A percentile compares a stretch with the other conserved stretches of the same genome.
Conservation (phyloP, 164 flowering plant genomes). For the Amborella trichopoda region DNA sequence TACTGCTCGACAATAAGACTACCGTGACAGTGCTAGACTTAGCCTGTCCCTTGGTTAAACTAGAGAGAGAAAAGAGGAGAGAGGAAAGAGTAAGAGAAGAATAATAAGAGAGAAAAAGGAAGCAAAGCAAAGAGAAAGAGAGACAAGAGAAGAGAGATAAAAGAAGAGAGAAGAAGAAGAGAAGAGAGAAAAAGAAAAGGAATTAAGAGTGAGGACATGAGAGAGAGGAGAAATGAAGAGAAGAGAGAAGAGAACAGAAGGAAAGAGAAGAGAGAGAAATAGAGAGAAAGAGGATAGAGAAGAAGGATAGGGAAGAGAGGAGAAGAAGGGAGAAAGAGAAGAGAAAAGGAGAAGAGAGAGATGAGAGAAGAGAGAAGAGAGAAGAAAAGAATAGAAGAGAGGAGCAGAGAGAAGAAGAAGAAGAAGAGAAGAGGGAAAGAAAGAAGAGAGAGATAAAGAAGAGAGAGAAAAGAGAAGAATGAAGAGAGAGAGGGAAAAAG, state of each 20-base stretch:
- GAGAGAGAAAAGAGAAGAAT: neutral
- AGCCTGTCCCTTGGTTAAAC: no score
- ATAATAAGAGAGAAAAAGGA: neutral
- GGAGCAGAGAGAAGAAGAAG: neutral
- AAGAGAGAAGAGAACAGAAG: neutral
- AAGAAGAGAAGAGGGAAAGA: neutral
- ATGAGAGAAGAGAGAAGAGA: neutral
- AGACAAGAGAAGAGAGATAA: neutral
- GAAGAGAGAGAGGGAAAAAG: neutral
- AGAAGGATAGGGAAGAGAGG: neutral
- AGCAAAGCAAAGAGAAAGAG: no score
- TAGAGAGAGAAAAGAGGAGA: no score
- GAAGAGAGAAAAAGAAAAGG: neutral
- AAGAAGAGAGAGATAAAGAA: neutral
- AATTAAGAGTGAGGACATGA: neutral
- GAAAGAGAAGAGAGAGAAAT: neutral
- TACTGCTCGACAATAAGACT: no score
- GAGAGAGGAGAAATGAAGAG: neutral
- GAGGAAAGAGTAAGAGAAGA: neutral
- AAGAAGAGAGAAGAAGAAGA: neutral
- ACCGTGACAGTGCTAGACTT: no score
- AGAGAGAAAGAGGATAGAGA: neutral
- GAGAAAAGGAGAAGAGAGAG: neutral
- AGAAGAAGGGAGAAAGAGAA: neutral
- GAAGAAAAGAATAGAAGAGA: neutral